Evolutionary conservation across 345 rosid species (phyloP), one percentile per base, ranked within the genome.

Genomic region (Eucalyptus curtisii): DNA sequence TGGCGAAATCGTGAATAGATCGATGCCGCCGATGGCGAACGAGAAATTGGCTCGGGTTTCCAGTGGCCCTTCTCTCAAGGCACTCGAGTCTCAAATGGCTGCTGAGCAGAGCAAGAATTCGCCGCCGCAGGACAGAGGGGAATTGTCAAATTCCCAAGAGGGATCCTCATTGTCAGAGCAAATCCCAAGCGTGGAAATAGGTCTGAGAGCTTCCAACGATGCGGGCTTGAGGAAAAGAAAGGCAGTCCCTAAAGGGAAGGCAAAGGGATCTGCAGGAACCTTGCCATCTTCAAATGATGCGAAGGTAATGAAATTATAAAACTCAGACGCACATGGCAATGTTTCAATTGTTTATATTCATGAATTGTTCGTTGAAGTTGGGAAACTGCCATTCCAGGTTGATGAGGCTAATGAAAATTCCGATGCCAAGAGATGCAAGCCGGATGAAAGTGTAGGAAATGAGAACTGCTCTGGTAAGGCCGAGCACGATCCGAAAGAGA

Each of bases 181-280:
- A 44, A 86, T 91, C 71, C 94, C 95, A 12, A 79, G 71, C 33
- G 93, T 86, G 33, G 91, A 92, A 61, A 57, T 82, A 31, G 90
- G 55, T 76, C 48, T 66, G 8, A 91, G 88, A 50, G 87, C 80
- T n/a, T 87, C 91, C 76, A 89, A 89, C 57, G 94, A 93, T 59
- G n/a, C 61, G 47, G 91, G 91, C 89, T 88, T 93, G 90, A 94
- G 93, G 94, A 96, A 97, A 94, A 94, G 99, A 89, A 96, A 93
- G 88, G 88, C 94, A 33, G 90, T 64, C 86, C 80, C 92, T 64
- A 92, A 90, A 89, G 94, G 89, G 11, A 95, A 76, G 84, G 84
- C 30, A 42, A 76, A 40, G 84, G 47, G 84, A 76, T 76, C 84
- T 42, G 84, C 84, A 76, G 84, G 47, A 76, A 40, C 84, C 84